Evolutionary conservation across 495 filamentous ascomycete genomes (phyloP), one percentile per base, ranked within the genome.

Genomic region (Penicillium bialowiezense): DNA sequence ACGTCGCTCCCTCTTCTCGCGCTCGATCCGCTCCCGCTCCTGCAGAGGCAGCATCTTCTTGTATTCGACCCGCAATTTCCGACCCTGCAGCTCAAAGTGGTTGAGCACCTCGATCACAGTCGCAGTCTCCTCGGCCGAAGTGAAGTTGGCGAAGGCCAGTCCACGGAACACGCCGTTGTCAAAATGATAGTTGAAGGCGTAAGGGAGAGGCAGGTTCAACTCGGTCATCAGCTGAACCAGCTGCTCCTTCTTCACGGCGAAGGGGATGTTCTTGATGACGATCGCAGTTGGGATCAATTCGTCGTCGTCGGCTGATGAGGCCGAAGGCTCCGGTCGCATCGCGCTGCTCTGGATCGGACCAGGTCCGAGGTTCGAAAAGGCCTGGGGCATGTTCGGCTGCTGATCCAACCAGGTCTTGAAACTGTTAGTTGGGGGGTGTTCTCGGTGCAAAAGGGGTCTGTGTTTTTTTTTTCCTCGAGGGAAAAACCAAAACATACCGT

Each of bases 161-260:
- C 93, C 93, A 49, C 93, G 80, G 72, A 98, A 98, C 15, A 98
- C 92, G 17, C 93, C 93, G 60, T 96, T 95, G 63, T 98, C 93
- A 64, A 98, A 98, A 67, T 98, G 93, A 58, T 98, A 98, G 71
- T 98, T 98, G 79, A 98, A 98, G 4, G 93, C 93, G 63, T 98
- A 98, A 0, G 93, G 93, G 32, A 97, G 81, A 1, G 93, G 93
- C 23, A 97, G 78, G 47, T 85, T 84, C 72, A 96, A 77, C 18
- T 95, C 86, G 12, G 89, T 91, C 93, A 98, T 97, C 55, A 96
- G 74, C 48, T 83, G 79, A 14, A 95, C 87, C 34, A 98, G 78
- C 67, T 91, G 88, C 67, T 98, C 93, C 72, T 97, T 97, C 71
- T 96, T 91, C 35, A 97, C 90, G 36, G 93, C 93, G 64, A 98